Conservation (phyloP, 352 stramenopile species). For the Phytophthora brassicae region DNA sequence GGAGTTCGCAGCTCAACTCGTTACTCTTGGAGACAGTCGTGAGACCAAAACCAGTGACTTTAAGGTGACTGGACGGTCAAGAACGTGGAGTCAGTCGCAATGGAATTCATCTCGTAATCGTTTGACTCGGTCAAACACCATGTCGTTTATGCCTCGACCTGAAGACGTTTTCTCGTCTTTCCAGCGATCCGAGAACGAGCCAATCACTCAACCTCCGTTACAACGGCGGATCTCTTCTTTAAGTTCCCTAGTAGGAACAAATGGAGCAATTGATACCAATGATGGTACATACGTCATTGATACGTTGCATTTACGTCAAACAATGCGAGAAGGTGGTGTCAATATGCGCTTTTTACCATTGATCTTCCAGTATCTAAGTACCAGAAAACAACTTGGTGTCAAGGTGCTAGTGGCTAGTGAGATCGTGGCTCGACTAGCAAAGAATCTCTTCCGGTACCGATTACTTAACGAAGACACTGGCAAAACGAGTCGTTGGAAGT, state of each 20-base stretch:
- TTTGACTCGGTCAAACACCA: conserved; percentile 37
- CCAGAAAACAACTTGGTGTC: conserved; percentile 51
- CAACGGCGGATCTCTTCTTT: conserved; percentile 43
- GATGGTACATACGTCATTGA: conserved; percentile 72
- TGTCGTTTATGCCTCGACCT: conserved; percentile 27
- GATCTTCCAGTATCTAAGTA: conserved; percentile 49
- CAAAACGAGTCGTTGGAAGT: conserved; percentile 50
- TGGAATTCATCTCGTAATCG: conserved; percentile 12
- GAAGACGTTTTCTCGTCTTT: conserved; percentile 26
- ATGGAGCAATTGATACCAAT: conserved; percentile 19
- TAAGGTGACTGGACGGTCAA: conserved; percentile 5
- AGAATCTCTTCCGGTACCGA: conserved; percentile 69
- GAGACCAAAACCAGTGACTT: not conserved
- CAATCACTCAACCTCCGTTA: conserved; percentile 21
- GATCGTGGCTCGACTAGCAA: conserved; percentile 72
- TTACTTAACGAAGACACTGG: conserved; percentile 54
- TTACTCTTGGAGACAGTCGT: conserved; percentile 62
- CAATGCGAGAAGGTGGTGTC: conserved; percentile 61
- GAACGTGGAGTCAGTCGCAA: conserved; percentile 15
- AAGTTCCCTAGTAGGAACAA: conserved; percentile 32
- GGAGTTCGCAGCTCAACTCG: conserved; percentile 51
- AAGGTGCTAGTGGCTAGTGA: conserved; percentile 62
- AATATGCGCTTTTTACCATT: conserved; percentile 75
- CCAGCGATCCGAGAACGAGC: conserved; percentile 15
- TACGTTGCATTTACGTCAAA: conserved; percentile 55